Percentiles rank a stretch among this genome's conserved stretches.
phyloP scores from a whole-genome alignment of 73 alveolate species.

The Paramecium octaurelia region DNA sequence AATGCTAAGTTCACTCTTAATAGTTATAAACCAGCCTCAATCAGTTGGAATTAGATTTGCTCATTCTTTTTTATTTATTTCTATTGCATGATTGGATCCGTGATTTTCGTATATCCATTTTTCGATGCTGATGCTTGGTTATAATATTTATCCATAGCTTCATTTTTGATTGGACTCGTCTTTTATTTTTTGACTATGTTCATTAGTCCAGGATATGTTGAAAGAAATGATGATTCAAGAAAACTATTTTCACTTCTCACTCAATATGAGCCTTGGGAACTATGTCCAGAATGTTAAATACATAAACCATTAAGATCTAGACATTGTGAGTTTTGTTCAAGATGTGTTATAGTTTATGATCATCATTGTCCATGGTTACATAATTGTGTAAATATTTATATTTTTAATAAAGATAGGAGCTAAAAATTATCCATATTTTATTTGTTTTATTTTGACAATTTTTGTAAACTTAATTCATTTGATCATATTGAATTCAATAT shows the following conservation, averaged over 20 bases:
- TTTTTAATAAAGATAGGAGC: conserved; percentile 65
- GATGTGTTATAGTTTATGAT: conserved; percentile 64
- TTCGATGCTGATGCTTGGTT: background rate
- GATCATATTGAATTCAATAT: background rate
- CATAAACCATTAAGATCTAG: conserved; percentile 52
- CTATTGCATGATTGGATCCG: background rate
- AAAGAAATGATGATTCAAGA: conserved; percentile 55
- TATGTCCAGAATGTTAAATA: conserved; percentile 14
- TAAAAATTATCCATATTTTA: conserved; percentile 47
- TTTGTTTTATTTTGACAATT: background rate
- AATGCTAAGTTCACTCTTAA: conserved; percentile 15
- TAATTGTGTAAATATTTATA: conserved; percentile 65
- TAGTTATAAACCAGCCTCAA: conserved; percentile 55
- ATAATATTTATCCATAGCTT: background rate
- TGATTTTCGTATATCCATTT: background rate
- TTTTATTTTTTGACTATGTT: conserved; percentile 44
- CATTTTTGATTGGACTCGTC: background rate
- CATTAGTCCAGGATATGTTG: conserved; percentile 72
- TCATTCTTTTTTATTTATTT: conserved; percentile 32
- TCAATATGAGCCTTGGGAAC: conserved; percentile 52
- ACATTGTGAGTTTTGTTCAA: conserved; percentile 56
- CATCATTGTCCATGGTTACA: conserved; percentile 89
- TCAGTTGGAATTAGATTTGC: background rate
- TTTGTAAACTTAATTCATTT: background rate
- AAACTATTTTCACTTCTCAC: conserved; percentile 44